Percentiles rank a stretch among this genome's conserved stretches.
Evolutionary conservation across 1,284 basidiomycete genomes (phyloP).

Genomic region (Cystobasidium sp.): DNA sequence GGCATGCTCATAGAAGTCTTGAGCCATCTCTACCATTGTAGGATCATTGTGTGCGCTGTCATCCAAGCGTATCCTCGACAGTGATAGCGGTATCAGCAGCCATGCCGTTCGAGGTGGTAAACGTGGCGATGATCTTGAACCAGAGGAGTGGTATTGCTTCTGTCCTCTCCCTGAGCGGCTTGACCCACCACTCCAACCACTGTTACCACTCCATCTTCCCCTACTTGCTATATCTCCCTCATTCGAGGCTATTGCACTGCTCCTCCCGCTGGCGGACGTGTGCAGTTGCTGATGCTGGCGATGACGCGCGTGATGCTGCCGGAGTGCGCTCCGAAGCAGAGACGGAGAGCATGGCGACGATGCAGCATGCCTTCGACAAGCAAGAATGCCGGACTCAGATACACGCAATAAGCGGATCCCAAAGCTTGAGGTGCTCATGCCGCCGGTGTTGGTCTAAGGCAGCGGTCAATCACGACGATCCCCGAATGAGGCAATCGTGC

Average conservation of each 20-base stretch:
- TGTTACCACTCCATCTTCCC: not conserved
- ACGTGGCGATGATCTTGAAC: not conserved
- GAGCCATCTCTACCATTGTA: constrained; percentile 1
- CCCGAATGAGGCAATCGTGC: too few relatives aligned
- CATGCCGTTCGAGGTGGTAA: not conserved
- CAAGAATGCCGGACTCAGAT: not conserved
- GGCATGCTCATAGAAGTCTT: constrained; percentile 30
- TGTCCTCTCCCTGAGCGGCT: not conserved
- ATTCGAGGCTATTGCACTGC: not conserved
- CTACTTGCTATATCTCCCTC: not conserved
- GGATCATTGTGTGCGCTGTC: not conserved
- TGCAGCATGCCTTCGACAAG: not conserved
- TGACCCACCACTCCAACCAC: not conserved
- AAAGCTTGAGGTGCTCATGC: constrained; percentile 2
- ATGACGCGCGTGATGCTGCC: constrained; percentile 7
- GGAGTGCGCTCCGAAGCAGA: constrained; percentile 6
- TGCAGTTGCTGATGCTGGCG: constrained; percentile 13
- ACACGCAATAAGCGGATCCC: constrained; percentile 2
- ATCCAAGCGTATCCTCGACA: constrained; percentile 18
- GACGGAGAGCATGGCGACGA: not conserved
- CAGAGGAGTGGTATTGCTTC: not conserved
- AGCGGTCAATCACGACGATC: too few relatives aligned
- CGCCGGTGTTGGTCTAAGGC: not conserved
- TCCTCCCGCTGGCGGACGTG: constrained; percentile 7
- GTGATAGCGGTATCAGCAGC: constrained; percentile 27